Conservation (phyloP, 2,329 filamentous ascomycete genomes). For the Arthrobotrys musiformis region DNA sequence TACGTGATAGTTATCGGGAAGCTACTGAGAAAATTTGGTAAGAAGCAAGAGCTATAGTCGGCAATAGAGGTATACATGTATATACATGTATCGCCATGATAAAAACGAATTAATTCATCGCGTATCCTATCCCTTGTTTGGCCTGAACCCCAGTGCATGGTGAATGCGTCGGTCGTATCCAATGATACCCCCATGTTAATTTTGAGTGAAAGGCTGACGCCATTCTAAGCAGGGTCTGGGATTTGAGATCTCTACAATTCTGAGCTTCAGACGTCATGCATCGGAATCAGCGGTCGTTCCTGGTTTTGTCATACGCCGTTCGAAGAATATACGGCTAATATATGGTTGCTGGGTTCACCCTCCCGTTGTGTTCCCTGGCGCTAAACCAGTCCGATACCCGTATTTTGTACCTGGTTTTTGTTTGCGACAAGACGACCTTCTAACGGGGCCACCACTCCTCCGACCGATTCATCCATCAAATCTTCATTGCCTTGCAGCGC, state of each 20-base stretch:
- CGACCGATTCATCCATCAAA: conserved; percentile 34
- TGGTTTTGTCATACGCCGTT: conserved; percentile 23
- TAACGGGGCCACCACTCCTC: not conserved
- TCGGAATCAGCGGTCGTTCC: conserved; percentile 30
- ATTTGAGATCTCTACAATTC: not conserved
- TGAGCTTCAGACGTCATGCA: conserved; percentile 42
- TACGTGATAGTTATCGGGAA: no score
- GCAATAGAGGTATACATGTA: no score
- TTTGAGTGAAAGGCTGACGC: not conserved
- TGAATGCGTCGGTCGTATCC: not conserved
- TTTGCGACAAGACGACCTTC: conserved; percentile 36
- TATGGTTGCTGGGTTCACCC: conserved; percentile 18
- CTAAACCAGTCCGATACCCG: not conserved
- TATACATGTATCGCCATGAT: no score
- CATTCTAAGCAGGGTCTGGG: not conserved
- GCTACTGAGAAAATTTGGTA: no score
- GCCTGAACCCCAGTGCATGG: not conserved
- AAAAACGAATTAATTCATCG: no score
- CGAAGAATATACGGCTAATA: not conserved
- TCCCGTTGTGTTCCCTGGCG: conserved; percentile 24
- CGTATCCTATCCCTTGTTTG: not conserved
- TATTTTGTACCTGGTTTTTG: conserved; percentile 34
- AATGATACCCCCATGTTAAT: not conserved
- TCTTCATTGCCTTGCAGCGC: not conserved
- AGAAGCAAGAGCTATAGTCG: no score